phyloP scores from a whole-genome alignment of 306 rosid genomes.

The Vigna reflexopilosa region DNA sequence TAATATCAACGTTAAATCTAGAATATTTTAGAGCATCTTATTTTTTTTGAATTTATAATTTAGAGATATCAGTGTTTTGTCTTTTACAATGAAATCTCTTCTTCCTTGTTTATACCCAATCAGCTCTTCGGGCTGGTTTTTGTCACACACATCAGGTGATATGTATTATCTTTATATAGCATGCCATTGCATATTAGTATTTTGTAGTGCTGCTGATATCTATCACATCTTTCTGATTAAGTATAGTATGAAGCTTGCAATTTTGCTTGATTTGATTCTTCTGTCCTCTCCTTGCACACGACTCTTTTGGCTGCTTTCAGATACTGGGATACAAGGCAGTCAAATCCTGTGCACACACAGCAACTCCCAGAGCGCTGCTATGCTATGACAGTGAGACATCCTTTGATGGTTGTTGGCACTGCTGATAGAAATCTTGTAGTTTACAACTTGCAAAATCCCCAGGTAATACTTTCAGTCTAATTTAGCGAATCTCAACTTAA shows the following conservation, averaged over 20 bases:
- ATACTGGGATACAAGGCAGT: conserved; percentile 97
- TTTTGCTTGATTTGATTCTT: conserved; percentile 37
- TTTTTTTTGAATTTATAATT: background rate
- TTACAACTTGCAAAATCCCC: conserved; percentile 91
- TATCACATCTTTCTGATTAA: conserved; percentile 10
- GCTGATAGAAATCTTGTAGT: conserved; percentile 91
- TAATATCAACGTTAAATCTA: background rate
- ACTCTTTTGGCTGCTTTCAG: conserved; percentile 47
- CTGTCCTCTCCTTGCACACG: conserved; percentile 7
- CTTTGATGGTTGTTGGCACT: conserved; percentile 94
- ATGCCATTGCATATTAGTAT: conserved; percentile 4
- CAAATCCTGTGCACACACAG: conserved; percentile 90
- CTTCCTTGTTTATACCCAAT: background rate
- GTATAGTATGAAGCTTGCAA: conserved; percentile 30
- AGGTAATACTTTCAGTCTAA: conserved; percentile 56
- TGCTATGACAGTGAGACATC: conserved; percentile 80
- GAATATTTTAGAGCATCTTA: background rate
- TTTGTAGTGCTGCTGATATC: conserved; percentile 21
- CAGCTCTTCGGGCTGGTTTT: background rate
- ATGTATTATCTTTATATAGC: background rate
- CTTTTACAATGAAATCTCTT: background rate
- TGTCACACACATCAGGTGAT: background rate
- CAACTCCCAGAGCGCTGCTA: conserved; percentile 95
- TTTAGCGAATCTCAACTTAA: conserved; percentile 31
- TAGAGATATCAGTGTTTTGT: background rate